Conservation (phyloP, 306 rosid species). For the Senna siamea region DNA sequence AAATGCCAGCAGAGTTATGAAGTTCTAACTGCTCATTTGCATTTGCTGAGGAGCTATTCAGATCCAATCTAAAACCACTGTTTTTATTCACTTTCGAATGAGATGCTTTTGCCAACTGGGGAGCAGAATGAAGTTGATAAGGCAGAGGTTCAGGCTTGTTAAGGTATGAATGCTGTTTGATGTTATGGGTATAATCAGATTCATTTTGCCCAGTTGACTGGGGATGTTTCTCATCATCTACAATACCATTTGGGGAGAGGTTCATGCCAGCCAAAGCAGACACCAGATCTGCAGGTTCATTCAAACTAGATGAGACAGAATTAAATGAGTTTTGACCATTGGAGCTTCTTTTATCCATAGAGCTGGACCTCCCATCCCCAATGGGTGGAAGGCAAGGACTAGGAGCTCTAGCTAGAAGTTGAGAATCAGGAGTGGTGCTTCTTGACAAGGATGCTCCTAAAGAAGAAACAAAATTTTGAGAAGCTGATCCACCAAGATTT, state of each 20-base stretch:
- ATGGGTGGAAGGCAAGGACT: slow-evolving; percentile 94
- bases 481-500: slow-evolving; percentile 64
- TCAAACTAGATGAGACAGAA: slow-evolving; percentile 59
- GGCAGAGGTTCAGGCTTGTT: slow-evolving; percentile 67
- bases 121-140: slow-evolving; percentile 43
- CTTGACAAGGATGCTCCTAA: slow-evolving; percentile 86
- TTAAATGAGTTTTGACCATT: slow-evolving; percentile 68
- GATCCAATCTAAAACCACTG: slow-evolving; percentile 53
- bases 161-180: slow-evolving; percentile 55
- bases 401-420: slow-evolving; percentile 81
- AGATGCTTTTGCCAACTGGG: slow-evolving; percentile 41
- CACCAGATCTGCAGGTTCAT: slow-evolving; percentile 72
- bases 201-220: slow-evolving; percentile 55
- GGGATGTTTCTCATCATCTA: slow-evolving; percentile 59
- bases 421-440: slow-evolving; percentile 94
- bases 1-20: slow-evolving; percentile 52
- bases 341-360: slow-evolving; percentile 65
- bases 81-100: slow-evolving; percentile 58
- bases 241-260: slow-evolving; percentile 62
- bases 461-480: slow-evolving; percentile 82
- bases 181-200: slow-evolving; percentile 40
- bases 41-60: slow-evolving; percentile 45
- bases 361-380: slow-evolving; percentile 76
- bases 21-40: slow-evolving; percentile 58
- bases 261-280: slow-evolving; percentile 79